Base-by-base conservation (phyloP, 116 monocot genomes). In the Cymodocea nodosa region DNA sequence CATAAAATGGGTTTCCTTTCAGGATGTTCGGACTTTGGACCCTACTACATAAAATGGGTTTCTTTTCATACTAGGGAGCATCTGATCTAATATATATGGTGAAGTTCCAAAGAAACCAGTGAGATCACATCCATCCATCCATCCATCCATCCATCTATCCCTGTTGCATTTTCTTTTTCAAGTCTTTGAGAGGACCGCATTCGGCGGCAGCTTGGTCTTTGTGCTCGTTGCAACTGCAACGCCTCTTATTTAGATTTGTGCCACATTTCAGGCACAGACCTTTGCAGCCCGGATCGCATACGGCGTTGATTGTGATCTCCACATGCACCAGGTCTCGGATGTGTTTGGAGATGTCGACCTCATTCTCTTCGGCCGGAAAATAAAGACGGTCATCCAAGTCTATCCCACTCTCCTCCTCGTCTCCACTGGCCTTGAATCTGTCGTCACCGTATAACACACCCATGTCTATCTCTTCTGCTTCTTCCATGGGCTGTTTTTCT, bases 281-380 rank as follows among this genome's bases (percentile, higher is more conserved):
- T 67, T 80, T 85, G 85, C 97, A 91, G 24, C 25, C 79, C 5
- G 73, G 24, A 62, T 76, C 73, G 68, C 97, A 97, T 23, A 88
- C 16, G 0, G 78, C 72, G 55, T 79, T 82, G 7, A 91, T 80
- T 6, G 81, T 97, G 25, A 97, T 82, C 81, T 91, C 87, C 8
- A 97, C 64, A 73, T 91, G 97, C 62, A 97, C 70, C 15, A 82
- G 53, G 66, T 97, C 97, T 10, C 91, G 23, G 6, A 97, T 75
- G 53, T 90, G 77, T 62, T 97, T 97, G 13, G 97, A 97, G 39
- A 97, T 78, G 62, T 97, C 97, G 5, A 91, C 80, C 59, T 91
- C 87, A 56, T 73, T 91, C 17, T 82, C 80, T 70, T 76, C 85
- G 20, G 76, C 22, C 0, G 97, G 97, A 64, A 97, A 97, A 61